A percentile compares a stretch with the other conserved stretches of the same genome.
These are phyloP conservation scores for Elaphomyces granulatus DNA, from an alignment of 495 filamentous ascomycete species.

Conservation along the genomic window DNA sequence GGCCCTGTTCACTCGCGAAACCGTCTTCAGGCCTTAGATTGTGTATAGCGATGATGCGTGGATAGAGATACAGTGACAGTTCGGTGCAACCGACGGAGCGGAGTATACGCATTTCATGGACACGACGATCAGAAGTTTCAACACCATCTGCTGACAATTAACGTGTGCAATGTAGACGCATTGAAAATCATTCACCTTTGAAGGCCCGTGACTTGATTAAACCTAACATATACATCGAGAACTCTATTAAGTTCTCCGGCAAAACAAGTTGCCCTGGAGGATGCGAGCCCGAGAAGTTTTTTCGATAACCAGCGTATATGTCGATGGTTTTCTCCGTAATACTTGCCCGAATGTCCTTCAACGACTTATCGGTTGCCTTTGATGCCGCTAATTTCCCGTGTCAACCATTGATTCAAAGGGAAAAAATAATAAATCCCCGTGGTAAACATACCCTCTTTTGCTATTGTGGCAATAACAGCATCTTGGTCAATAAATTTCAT, in stretches of 20 bases:
- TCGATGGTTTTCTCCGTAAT: conserved; percentile 91
- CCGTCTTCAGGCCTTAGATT: conserved; percentile 64
- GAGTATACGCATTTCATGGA: conserved; percentile 83
- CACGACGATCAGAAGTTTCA: conserved; percentile 82
- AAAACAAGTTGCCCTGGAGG: conserved; percentile 89
- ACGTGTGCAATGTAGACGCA: background rate
- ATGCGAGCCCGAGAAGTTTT: conserved; percentile 72
- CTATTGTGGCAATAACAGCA: conserved; percentile 70
- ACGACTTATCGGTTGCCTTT: conserved; percentile 59
- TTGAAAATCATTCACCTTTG: conserved; percentile 42
- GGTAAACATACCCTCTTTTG: conserved; percentile 76
- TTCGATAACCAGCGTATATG: conserved; percentile 84
- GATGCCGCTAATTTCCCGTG: conserved; percentile 44
- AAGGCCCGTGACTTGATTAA: conserved; percentile 84
- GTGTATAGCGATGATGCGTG: conserved; percentile 82
- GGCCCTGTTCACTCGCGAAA: conserved; percentile 77
- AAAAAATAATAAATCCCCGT: too few relatives aligned
- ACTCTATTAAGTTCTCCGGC: conserved; percentile 92
- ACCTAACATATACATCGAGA: conserved; percentile 92
- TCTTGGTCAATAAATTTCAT: conserved; percentile 94
- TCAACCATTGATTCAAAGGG: too few relatives aligned
- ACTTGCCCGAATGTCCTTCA: conserved; percentile 76
- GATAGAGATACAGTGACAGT: conserved; percentile 86
- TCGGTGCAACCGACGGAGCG: conserved; percentile 74
- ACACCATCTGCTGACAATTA: conserved; percentile 40